Percentiles rank a stretch among this genome's conserved stretches.
Evolutionary conservation across 179 eudicot species (phyloP).

Genomic region (Heliamphora ciliata): DNA sequence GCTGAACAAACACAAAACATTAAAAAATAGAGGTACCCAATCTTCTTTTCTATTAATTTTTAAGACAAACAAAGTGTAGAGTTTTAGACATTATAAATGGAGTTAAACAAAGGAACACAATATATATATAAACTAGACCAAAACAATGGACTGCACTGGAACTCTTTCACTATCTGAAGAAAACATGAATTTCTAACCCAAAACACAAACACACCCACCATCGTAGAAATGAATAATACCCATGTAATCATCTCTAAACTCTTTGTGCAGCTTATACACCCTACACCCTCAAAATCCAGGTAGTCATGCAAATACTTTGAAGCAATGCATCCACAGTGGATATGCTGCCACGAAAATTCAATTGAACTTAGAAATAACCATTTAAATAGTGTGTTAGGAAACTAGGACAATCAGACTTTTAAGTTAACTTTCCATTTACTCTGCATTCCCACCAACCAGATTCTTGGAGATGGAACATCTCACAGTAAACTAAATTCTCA

Average conservation of each 20-base stretch:
- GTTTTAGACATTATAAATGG: too few relatives aligned
- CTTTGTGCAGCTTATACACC: slow-evolving; percentile 53
- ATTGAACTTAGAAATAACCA: slow-evolving; percentile 12
- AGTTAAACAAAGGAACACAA: too few relatives aligned
- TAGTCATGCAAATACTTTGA: slow-evolving; percentile 52
- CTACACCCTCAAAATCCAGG: slow-evolving; percentile 71
- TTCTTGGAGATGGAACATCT: slow-evolving; percentile 66
- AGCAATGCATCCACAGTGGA: slow-evolving; percentile 91
- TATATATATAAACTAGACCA: too few relatives aligned
- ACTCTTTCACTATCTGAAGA: too few relatives aligned
- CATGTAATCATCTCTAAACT: slow-evolving; percentile 18
- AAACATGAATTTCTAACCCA: too few relatives aligned
- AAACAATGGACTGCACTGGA: too few relatives aligned
- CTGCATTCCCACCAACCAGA: slow-evolving; percentile 91
- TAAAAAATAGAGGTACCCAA: too few relatives aligned
- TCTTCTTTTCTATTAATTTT: too few relatives aligned
- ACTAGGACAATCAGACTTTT: background rate
- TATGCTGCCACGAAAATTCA: slow-evolving; percentile 34
- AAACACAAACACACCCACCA: too few relatives aligned
- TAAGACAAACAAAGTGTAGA: too few relatives aligned
- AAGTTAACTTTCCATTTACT: slow-evolving; percentile 63
- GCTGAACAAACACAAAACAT: too few relatives aligned
- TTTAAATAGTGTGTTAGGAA: slow-evolving; percentile 1
- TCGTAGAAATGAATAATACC: too few relatives aligned
- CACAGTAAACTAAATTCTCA: slow-evolving; percentile 58